Evolutionary conservation across 495 filamentous ascomycete species (phyloP), one percentile per base, ranked within the genome.

Genomic region (Penicillium verhagenii): DNA sequence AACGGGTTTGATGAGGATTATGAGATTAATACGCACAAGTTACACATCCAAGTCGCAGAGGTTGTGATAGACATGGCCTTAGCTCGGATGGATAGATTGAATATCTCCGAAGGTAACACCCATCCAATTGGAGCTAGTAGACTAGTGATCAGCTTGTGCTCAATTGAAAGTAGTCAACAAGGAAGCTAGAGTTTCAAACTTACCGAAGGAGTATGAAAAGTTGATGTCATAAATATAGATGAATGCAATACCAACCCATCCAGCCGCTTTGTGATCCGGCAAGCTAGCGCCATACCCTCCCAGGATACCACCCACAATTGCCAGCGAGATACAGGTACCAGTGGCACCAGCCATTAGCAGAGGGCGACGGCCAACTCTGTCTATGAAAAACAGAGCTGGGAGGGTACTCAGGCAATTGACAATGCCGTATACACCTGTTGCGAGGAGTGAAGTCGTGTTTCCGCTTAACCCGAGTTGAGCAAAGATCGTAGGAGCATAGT

Each of bases 191-290:
- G 13, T 47, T n/a, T 16, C 11, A 16, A 1, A 58, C 70, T 51
- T 52, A 75, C 73, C 72, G 33, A 71, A 72, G 1, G 72, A 72
- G 28, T 73, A 91, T 24, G 87, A 88, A 63, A 92, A 94, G 63
- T 90, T 86, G 38, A 90, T 73, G 60, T 91, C 87, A 61, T 90
- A 94, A 25, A 92, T 79, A 80, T 88, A 94, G 53, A 94, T 87
- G 79, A 92, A 90, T 53, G 75, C 83, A 16, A 91, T 85, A 6
- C 86, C 89, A 4, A 77, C 89, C 89, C 89, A 94, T 0, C 88
- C 90, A 6, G 86, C 86, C 0, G 81, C 81, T 18, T 71, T 64
- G 55, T 94, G 82, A 7, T 64, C 59, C 1, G 68, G 60, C 80
- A 88, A 86, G 28, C 75, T 66, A 56, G 84, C 52, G 5, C 84